phyloP scores from a whole-genome alignment of 805 yeast species.

The Lachancea nothofagi region DNA sequence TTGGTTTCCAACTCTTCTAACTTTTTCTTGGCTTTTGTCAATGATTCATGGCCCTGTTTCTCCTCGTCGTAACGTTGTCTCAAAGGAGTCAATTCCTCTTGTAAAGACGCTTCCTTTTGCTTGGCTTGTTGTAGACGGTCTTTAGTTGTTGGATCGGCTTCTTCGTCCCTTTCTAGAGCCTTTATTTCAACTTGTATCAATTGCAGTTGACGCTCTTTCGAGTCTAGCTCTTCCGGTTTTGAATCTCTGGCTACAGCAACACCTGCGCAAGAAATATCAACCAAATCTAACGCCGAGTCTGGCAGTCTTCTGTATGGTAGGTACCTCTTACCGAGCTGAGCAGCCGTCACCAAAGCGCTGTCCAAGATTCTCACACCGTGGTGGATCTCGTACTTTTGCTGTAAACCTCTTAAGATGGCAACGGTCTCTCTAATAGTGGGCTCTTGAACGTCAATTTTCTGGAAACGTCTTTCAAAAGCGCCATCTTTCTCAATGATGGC shows the following conservation, averaged over 20 bases:
- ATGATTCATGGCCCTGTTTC: conserved; percentile 84
- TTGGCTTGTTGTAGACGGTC: conserved; percentile 79
- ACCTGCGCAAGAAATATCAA: conserved; percentile 93
- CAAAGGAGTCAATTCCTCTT: conserved; percentile 79
- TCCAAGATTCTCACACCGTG: conserved; percentile 96
- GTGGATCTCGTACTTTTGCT: conserved; percentile 91
- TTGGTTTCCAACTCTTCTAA: conserved; percentile 89
- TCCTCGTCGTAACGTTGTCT: conserved; percentile 82
- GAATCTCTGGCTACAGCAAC: conserved; percentile 98
- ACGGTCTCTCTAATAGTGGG: conserved; percentile 90
- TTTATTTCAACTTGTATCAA: conserved; percentile 91
- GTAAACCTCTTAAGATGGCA: conserved; percentile 93
- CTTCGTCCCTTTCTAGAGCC: conserved; percentile 93
- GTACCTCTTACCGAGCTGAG: conserved; percentile 90
- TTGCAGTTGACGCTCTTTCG: conserved; percentile 86
- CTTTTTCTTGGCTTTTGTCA: conserved; percentile 82
- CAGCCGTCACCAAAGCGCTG: conserved; percentile 89
- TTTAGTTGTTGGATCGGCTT: conserved; percentile 72
- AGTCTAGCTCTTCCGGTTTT: conserved; percentile 93
- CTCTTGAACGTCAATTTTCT: conserved; percentile 92
- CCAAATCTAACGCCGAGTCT: conserved; percentile 93
- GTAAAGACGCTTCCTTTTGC: conserved; percentile 73
- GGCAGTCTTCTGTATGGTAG: conserved; percentile 93
- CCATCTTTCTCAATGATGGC: conserved; percentile 93
- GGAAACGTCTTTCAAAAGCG: conserved; percentile 98